Evolutionary conservation across 805 yeast species (phyloP).

Genomic region (Candida lessepsii): DNA sequence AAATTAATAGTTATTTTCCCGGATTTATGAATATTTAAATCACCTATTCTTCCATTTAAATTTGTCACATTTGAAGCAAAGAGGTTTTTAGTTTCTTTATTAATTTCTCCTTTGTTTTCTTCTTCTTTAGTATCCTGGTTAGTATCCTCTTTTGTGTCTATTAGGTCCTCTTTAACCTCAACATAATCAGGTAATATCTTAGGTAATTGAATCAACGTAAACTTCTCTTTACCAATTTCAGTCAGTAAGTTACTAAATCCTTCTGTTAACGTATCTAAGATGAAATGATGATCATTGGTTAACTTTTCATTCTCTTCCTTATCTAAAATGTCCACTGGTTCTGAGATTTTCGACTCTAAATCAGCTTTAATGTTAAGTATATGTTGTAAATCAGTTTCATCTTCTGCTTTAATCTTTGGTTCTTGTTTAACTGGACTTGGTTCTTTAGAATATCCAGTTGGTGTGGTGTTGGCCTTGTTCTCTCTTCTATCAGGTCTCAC

Average conservation of each 20-base stretch:
- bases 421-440: no score
- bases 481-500: slow-evolving; percentile 63
- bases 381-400: slow-evolving; percentile 27
- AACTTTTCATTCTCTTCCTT: slow-evolving; percentile 31
- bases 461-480: slow-evolving; percentile 25
- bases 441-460: no score
- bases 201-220: slow-evolving; percentile 50
- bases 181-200: slow-evolving; percentile 40
- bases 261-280: slow-evolving; percentile 26
- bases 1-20: slow-evolving; percentile 76
- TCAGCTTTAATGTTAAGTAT: slow-evolving; percentile 26
- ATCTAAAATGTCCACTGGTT: slow-evolving; percentile 28
- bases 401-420: slow-evolving; percentile 29
- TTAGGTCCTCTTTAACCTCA: no score
- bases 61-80: slow-evolving; percentile 1
- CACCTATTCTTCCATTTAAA: slow-evolving; percentile 64
- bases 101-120: slow-evolving; percentile 5
- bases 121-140: no score
- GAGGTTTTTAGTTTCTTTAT: neutral
- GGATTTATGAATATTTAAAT: slow-evolving; percentile 73
- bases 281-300: slow-evolving; percentile 29
- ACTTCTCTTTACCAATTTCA: slow-evolving; percentile 16
- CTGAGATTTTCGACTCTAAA: slow-evolving; percentile 28
- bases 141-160: no score
- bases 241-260: no score